These are phyloP conservation scores for Blastomyces emzantsi DNA, from an alignment of 2,329 filamentous ascomycete genomes.

Conservation along the genomic window DNA sequence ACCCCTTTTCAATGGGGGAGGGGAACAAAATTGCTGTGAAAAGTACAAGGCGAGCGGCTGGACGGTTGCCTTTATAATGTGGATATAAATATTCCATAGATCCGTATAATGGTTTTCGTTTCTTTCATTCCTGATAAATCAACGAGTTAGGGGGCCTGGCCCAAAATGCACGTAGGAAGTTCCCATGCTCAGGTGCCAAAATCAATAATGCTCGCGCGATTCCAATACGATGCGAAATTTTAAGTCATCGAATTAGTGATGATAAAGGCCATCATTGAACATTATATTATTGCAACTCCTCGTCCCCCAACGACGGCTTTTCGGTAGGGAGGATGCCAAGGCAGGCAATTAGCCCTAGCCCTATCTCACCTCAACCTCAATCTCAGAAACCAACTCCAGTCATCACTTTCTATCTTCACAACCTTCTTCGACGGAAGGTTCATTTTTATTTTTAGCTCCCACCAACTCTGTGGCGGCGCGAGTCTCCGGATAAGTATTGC, in stretches of 20 bases:
- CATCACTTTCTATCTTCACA: neutral
- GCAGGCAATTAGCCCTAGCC: neutral
- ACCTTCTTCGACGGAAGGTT: neutral
- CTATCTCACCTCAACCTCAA: neutral
- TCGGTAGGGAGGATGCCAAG: neutral
- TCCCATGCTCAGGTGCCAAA: neutral
- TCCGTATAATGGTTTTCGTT: neutral
- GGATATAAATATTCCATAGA: conserved; percentile 6
- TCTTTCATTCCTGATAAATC: neutral
- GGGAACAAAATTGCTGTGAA: neutral
- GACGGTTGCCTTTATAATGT: neutral
- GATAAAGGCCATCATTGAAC: neutral
- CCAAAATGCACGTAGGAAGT: no score
- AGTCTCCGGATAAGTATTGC: neutral
- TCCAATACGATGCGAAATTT: neutral
- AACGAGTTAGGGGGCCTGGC: neutral
- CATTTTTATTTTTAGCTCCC: neutral
- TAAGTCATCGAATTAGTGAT: neutral
- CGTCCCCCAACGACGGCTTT: neutral
- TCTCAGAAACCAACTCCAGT: neutral
- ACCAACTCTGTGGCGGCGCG: neutral
- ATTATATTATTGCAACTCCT: neutral
- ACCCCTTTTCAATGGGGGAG: neutral
- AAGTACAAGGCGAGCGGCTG: neutral
- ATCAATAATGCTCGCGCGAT: no score